Percentiles rank a stretch among this genome's conserved stretches.
Conservation (phyloP, 495 filamentous ascomycete genomes). For the Aspergillus bertholletiae region DNA sequence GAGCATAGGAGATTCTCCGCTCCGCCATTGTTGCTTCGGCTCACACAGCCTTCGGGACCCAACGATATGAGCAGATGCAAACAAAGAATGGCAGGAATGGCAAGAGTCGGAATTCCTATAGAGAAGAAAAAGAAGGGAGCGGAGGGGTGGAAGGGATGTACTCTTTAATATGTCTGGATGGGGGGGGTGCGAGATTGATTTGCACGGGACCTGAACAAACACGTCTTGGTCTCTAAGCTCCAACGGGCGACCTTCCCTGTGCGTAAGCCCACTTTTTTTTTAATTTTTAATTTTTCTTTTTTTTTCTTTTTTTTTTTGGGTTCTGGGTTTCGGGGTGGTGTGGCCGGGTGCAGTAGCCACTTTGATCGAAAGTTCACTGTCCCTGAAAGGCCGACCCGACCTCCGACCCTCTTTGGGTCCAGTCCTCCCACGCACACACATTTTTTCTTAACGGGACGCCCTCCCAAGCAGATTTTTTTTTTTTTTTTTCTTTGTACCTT, state of each 20-base stretch:
- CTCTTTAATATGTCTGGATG: slow-evolving; percentile 24
- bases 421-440: slow-evolving; percentile 10
- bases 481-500: background rate
- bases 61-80: slow-evolving; percentile 42
- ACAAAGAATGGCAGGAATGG: slow-evolving; percentile 37
- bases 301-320: slow-evolving; percentile 9
- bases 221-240: slow-evolving; percentile 24
- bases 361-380: slow-evolving; percentile 17
- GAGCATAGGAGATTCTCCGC: slow-evolving; percentile 53
- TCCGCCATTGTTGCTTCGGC: slow-evolving; percentile 51
- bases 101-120: slow-evolving; percentile 48
- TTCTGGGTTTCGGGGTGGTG: slow-evolving; percentile 9
- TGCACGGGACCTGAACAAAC: slow-evolving; percentile 27
- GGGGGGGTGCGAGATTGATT: slow-evolving; percentile 26
- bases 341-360: slow-evolving; percentile 24
- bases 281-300: slow-evolving; percentile 9
- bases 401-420: slow-evolving; percentile 1
- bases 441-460: slow-evolving; percentile 20
- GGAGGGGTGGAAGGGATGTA: slow-evolving; percentile 19
- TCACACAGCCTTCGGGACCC: slow-evolving; percentile 42
- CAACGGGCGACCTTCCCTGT: slow-evolving; percentile 29
- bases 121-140: slow-evolving; percentile 21
- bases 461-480: slow-evolving; percentile 7
- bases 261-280: slow-evolving; percentile 25
- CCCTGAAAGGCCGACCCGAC: slow-evolving; percentile 16